Percentiles rank a stretch among this genome's conserved stretches.
Conservation (phyloP, 1,139 yeast species). For the Protomyces inundatus region DNA sequence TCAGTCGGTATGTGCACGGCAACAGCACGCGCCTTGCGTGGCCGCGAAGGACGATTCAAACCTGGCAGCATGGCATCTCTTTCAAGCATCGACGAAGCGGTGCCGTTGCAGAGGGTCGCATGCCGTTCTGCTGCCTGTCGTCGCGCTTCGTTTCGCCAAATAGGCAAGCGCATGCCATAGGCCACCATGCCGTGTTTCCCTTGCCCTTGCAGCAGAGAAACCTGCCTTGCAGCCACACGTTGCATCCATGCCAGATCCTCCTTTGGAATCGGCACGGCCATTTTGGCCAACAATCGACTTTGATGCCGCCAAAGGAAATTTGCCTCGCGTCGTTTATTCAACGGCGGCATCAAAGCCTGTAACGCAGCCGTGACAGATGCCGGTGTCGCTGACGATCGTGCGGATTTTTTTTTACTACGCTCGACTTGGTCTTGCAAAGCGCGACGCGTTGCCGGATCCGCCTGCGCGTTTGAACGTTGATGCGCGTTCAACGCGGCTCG, state of each 20-base stretch:
- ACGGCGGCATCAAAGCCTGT: background rate
- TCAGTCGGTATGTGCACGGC: background rate
- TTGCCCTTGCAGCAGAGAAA: background rate
- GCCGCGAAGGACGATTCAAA: background rate
- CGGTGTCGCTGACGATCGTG: background rate
- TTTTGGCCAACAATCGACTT: background rate
- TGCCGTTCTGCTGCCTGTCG: background rate
- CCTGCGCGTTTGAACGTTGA: background rate
- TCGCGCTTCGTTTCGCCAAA: background rate
- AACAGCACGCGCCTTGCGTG: background rate
- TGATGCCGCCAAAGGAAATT: slow-evolving; percentile 15
- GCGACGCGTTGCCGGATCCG: background rate
- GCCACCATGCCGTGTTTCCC: background rate
- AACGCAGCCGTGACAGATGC: background rate
- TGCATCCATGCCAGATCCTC: background rate
- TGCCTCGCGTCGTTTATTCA: slow-evolving; percentile 4
- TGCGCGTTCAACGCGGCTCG: background rate
- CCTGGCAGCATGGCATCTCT: background rate
- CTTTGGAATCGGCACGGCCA: slow-evolving; percentile 4
- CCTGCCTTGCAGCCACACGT: background rate
- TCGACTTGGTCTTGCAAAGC: background rate
- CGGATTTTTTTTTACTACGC: background rate
- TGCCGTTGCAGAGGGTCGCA: background rate
- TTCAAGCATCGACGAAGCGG: background rate
- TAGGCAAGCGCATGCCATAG: background rate